These are phyloP conservation scores for Colletotrichum camelliae DNA, from an alignment of 2,329 filamentous ascomycete genomes.

Conservation along the genomic window DNA sequence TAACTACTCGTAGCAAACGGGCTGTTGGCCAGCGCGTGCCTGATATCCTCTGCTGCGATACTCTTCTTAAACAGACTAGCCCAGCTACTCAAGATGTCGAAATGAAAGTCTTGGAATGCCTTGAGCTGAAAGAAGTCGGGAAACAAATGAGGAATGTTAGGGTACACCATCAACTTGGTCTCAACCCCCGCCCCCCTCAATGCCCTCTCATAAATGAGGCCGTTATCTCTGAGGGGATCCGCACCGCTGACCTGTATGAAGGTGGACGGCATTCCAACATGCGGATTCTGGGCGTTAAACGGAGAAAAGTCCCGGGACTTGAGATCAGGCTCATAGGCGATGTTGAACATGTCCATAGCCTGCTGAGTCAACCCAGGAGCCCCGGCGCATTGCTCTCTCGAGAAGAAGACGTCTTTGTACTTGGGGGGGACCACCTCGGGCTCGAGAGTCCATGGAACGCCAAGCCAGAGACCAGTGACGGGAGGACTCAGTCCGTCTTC, in stretches of 20 bases:
- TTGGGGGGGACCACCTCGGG: conserved; percentile 28
- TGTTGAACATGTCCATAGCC: conserved; percentile 28
- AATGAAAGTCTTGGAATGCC: not conserved
- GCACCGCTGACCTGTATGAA: conserved; percentile 56
- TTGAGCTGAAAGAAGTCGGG: not conserved
- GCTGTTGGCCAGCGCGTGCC: not conserved
- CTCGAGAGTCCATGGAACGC: not conserved
- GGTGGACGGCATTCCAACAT: conserved; percentile 43
- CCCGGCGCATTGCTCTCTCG: conserved; percentile 45
- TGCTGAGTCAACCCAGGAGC: conserved; percentile 35
- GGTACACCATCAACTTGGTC: conserved; percentile 33
- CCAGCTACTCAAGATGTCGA: not conserved
- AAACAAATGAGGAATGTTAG: not conserved
- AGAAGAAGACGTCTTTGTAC: conserved; percentile 42
- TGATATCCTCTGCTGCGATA: not conserved
- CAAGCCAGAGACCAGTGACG: not conserved
- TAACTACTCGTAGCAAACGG: not conserved
- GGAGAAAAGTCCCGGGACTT: conserved; percentile 33
- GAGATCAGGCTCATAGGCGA: conserved; percentile 33
- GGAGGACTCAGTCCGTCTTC: not conserved
- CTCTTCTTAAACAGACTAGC: not conserved
- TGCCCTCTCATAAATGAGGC: conserved; percentile 53
- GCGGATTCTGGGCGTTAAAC: conserved; percentile 32
- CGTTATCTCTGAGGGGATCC: conserved; percentile 58
- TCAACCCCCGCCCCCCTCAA: conserved; percentile 47